Evolutionary conservation across 768 basidiomycete species (phyloP), one percentile per base, ranked within the genome.

Genomic region (Trametes elegans): DNA sequence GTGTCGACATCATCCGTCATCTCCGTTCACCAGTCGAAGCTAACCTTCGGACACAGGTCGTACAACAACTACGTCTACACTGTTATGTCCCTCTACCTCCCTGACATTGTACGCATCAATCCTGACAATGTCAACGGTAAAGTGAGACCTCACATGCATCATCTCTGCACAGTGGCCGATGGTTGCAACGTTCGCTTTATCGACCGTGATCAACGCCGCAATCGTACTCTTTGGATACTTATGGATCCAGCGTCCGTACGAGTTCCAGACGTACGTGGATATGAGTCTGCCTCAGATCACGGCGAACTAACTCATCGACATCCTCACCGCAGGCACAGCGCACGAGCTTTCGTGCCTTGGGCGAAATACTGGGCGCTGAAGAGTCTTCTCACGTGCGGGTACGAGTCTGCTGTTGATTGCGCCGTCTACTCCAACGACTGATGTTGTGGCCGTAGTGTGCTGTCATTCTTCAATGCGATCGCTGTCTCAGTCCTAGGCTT

Each of bases 281-380:
- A 11, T 21, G 3, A 1, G 19, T 13, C 5, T 14, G 18, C 31
- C 5, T 9, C 4, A 14, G 2, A 7, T 1, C 14, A n/a, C n/a
- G n/a, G 24, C 7, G 28, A 32, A 19, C 8, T 9, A 27, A 26
- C 6, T 13, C 16, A 3, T 27, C 38, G 5, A 18, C 18, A n/a
- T 16, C 11, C 1, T 2, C 3, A 13, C 14, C 11, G 16, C 35
- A 58, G 57, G 46, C 40, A 40, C 1, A 46, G 40, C 8, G 13
- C 16, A n/a, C 38, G 27, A 8, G 24, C 40, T 1, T 16, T 49
- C 8, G 13, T 47, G 8, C 27, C 29, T 10, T 40, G 53, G 24
- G 24, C 28, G 13, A 47, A 52, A 27, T 58, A 53, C 26, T 58
- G 57, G 57, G 47, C 46, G 5, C 31, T 58, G 28, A 53, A 49